Evolutionary conservation across 495 filamentous ascomycete genomes (phyloP).

Genomic region (Symbiotaphrina buchneri): DNA sequence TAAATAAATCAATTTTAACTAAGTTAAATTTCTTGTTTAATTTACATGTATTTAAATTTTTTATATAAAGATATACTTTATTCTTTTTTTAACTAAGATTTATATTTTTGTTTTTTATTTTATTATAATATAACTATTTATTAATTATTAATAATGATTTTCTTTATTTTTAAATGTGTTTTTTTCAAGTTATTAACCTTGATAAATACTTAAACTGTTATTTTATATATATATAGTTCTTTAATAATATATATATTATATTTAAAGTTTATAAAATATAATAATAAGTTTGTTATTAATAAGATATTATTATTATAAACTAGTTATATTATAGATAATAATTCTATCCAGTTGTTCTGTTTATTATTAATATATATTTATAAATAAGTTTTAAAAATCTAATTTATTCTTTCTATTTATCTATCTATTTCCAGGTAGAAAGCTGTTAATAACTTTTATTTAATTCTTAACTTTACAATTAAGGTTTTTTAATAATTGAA

Average conservation of each 20-base stretch:
- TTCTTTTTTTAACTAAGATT: no score
- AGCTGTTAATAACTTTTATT: not conserved
- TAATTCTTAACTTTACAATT: not conserved
- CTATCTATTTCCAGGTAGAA: slow-evolving; percentile 6
- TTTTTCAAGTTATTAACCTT: not conserved
- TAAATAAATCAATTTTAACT: no score
- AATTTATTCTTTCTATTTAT: slow-evolving; percentile 5
- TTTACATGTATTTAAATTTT: no score
- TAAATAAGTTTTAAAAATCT: slow-evolving; percentile 5
- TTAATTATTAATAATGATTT: no score
- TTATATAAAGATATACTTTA: no score
- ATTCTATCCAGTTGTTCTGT: slow-evolving; percentile 6
- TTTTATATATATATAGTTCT: slow-evolving; percentile 11
- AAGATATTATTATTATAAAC: no score
- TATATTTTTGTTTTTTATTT: no score
- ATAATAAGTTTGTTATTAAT: no score
- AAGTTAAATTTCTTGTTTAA: not conserved
- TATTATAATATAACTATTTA: no score
- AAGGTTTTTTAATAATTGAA: slow-evolving; percentile 3
- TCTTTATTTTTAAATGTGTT: not conserved
- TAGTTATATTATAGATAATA: slow-evolving; percentile 4
- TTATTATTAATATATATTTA: slow-evolving; percentile 2
- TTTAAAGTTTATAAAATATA: no score
- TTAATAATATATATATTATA: no score
- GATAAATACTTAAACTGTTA: slow-evolving; percentile 1